phyloP scores from a whole-genome alignment of 306 rosid species.

The Arachis hypogaea region DNA sequence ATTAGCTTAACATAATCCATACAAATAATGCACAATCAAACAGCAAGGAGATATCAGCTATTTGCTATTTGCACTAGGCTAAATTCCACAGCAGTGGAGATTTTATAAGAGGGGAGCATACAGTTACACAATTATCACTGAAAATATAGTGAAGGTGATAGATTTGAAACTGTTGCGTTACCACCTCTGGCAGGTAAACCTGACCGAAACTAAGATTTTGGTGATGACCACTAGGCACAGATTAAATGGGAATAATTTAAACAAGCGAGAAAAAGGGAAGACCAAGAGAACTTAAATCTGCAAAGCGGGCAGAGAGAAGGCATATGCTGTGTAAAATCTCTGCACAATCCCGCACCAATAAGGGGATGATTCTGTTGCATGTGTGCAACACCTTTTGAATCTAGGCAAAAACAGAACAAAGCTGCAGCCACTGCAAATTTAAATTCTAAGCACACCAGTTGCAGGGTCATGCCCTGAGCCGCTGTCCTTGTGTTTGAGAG shows the following conservation, averaged over 20 bases:
- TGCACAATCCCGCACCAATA: slow-evolving; percentile 63
- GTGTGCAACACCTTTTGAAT: slow-evolving; percentile 41
- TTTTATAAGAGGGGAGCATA: slow-evolving; percentile 48
- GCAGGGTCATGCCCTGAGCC: slow-evolving; percentile 74
- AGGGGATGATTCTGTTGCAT: slow-evolving; percentile 45
- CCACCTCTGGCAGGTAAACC: slow-evolving; percentile 90
- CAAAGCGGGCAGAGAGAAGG: slow-evolving; percentile 55
- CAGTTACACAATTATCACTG: slow-evolving; percentile 40
- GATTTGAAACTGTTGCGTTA: slow-evolving; percentile 54
- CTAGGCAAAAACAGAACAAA: slow-evolving; percentile 41
- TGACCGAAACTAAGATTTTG: slow-evolving; percentile 54
- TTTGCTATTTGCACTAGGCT: slow-evolving; percentile 34
- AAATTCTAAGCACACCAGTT: slow-evolving; percentile 72
- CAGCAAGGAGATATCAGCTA: slow-evolving; percentile 42
- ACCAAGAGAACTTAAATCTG: slow-evolving; percentile 50
- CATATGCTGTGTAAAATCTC: slow-evolving; percentile 48
- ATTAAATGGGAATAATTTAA: slow-evolving; percentile 48
- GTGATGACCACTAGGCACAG: slow-evolving; percentile 91
- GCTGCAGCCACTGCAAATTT: slow-evolving; percentile 49
- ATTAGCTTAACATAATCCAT: slow-evolving; percentile 48
- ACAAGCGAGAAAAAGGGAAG: slow-evolving; percentile 48
- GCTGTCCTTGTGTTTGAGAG: slow-evolving; percentile 82
- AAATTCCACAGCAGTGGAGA: slow-evolving; percentile 38
- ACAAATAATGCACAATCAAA: slow-evolving; percentile 49
- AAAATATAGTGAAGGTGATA: slow-evolving; percentile 30